These are phyloP conservation scores for Fusarium incarnatum DNA, from an alignment of 2,329 filamentous ascomycete genomes.

Conservation along the genomic window DNA sequence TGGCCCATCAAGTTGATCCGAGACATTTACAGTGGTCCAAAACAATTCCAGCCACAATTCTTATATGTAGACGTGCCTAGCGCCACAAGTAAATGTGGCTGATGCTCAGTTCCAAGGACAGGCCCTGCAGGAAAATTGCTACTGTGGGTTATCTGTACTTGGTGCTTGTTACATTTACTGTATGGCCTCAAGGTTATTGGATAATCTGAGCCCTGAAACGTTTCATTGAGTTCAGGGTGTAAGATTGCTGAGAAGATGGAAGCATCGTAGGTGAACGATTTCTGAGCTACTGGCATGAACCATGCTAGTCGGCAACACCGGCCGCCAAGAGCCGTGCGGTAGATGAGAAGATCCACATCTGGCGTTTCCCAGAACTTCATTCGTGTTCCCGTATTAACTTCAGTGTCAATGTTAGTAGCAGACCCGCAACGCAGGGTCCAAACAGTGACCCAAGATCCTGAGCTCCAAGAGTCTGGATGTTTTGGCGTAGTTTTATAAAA, in stretches of 20 bases:
- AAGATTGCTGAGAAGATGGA: background rate
- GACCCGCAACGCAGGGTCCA: background rate
- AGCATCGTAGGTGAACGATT: background rate
- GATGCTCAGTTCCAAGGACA: too few species aligned
- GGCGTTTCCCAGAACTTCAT: background rate
- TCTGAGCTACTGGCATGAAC: background rate
- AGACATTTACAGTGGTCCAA: background rate
- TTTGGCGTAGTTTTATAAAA: background rate
- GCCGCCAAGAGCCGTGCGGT: background rate
- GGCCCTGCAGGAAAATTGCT: background rate
- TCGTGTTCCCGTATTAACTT: constrained; percentile 1
- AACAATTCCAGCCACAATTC: too few species aligned
- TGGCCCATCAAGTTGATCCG: background rate
- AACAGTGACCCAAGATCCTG: background rate
- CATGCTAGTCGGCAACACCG: background rate
- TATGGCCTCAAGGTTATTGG: background rate
- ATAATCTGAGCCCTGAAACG: background rate
- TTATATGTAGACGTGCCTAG: too few species aligned
- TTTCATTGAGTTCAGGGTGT: background rate
- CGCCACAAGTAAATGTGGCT: background rate
- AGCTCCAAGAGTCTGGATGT: background rate
- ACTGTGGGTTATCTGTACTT: background rate
- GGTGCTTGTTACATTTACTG: background rate
- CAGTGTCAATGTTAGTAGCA: background rate
- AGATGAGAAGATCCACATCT: background rate